Evolutionary conservation across 2,329 filamentous ascomycete genomes (phyloP).

Genomic region (Aureobasidium melanogenum): DNA sequence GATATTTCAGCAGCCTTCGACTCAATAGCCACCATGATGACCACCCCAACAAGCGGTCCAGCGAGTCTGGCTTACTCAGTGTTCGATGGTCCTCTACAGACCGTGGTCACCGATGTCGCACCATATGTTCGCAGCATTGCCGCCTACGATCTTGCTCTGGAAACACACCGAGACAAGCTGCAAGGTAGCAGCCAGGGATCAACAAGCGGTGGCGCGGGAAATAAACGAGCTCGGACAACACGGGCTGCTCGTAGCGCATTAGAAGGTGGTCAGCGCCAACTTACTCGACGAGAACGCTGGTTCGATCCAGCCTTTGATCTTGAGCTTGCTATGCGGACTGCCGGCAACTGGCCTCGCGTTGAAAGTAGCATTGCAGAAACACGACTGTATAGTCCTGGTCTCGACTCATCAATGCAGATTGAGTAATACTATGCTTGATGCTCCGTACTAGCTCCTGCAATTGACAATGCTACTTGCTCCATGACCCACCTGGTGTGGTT

Average conservation of each 20-base stretch:
- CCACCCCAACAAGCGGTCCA: constrained; percentile 19
- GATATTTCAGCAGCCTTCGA: constrained; percentile 44
- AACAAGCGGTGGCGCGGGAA: neutral
- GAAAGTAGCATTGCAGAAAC: neutral
- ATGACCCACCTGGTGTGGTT: neutral
- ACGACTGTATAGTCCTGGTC: neutral
- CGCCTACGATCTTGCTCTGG: constrained; percentile 61
- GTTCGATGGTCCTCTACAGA: constrained; percentile 61
- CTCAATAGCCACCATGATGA: constrained; percentile 37
- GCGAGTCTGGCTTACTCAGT: constrained; percentile 55
- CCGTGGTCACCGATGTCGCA: constrained; percentile 68
- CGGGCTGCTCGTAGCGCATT: constrained; percentile 66
- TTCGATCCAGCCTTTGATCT: constrained; percentile 56
- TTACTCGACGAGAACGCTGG: constrained; percentile 62
- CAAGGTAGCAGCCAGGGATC: constrained; percentile 37
- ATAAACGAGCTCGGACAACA: constrained; percentile 60
- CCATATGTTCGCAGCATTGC: constrained; percentile 87
- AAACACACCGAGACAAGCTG: constrained; percentile 56
- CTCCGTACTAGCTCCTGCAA: neutral
- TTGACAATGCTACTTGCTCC: neutral
- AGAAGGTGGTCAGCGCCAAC: constrained; percentile 59
- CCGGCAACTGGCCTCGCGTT: constrained; percentile 30
- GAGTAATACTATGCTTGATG: neutral
- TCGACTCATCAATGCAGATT: neutral
- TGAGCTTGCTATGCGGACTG: constrained; percentile 55